Percentiles rank a stretch among this genome's conserved stretches.
Conservation (phyloP, 2,329 filamentous ascomycete species). For the Monilinia aucupariae region DNA sequence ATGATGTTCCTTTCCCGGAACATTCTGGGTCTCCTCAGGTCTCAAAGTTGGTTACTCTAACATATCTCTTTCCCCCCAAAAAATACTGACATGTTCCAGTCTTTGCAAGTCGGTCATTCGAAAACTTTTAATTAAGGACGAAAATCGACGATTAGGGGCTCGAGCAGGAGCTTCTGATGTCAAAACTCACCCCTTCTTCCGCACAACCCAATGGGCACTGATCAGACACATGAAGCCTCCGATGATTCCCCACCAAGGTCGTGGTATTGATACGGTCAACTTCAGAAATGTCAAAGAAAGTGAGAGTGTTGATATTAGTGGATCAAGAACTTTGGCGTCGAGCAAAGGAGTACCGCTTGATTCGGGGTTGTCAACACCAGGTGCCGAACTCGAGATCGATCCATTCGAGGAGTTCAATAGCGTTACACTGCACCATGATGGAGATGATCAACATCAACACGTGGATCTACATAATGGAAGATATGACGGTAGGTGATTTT, state of each 20-base stretch:
- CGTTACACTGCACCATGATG: slow-evolving; percentile 93
- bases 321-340: slow-evolving; percentile 44
- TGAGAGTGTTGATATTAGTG: slow-evolving; percentile 81
- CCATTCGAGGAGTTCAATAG: slow-evolving; percentile 99
- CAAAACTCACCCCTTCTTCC: slow-evolving; percentile 93
- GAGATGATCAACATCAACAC: slow-evolving; percentile 54
- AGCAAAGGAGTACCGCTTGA: slow-evolving; percentile 79
- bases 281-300: slow-evolving; percentile 98
- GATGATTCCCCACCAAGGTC: slow-evolving; percentile 87
- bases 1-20: slow-evolving; percentile 95
- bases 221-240: slow-evolving; percentile 97
- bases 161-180: slow-evolving; percentile 95
- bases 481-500: slow-evolving; percentile 25
- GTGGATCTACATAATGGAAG: slow-evolving; percentile 33
- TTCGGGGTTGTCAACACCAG: slow-evolving; percentile 78
- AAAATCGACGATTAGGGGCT: slow-evolving; percentile 86
- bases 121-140: slow-evolving; percentile 96
- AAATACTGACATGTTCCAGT: slow-evolving; percentile 46
- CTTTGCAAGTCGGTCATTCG: slow-evolving; percentile 94
- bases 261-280: slow-evolving; percentile 89
- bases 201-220: slow-evolving; percentile 90
- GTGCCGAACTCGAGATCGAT: slow-evolving; percentile 66
- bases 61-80: neutral
- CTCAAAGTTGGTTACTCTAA: slow-evolving; percentile 66
- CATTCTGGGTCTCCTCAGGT: slow-evolving; percentile 77